A percentile compares a stretch with the other conserved stretches of the same genome.
Evolutionary conservation across 2,329 filamentous ascomycete genomes (phyloP).

Genomic region (Trichophyton verrucosum): DNA sequence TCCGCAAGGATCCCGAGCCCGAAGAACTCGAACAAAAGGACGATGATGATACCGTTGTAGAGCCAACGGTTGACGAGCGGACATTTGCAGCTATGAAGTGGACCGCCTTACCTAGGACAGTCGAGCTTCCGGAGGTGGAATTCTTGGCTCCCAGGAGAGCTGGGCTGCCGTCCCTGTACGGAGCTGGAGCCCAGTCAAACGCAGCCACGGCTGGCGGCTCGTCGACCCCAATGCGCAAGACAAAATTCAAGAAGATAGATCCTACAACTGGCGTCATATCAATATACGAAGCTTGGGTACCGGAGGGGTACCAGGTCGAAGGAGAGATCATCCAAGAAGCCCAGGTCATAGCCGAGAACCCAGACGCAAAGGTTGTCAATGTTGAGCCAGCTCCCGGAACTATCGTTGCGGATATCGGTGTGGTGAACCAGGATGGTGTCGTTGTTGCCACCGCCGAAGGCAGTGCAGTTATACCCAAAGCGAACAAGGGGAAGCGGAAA

Average conservation of each 20-base stretch:
- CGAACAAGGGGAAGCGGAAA: conserved; percentile 63
- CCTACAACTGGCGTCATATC: conserved; percentile 65
- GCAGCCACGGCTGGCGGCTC: conserved; percentile 21
- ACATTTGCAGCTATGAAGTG: conserved; percentile 48
- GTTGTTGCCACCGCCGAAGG: conserved; percentile 41
- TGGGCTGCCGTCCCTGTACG: conserved; percentile 44
- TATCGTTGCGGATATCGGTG: conserved; percentile 46
- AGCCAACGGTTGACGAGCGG: conserved; percentile 25
- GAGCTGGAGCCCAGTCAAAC: conserved; percentile 16
- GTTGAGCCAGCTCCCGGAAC: conserved; percentile 43
- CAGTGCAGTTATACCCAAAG: conserved; percentile 35
- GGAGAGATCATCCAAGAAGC: conserved; percentile 60
- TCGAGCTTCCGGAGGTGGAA: conserved; percentile 48
- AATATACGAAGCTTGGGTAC: conserved; percentile 70
- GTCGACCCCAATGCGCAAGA: conserved; percentile 53
- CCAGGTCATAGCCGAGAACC: conserved; percentile 34
- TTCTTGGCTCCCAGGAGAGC: conserved; percentile 51
- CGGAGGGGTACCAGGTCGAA: conserved; percentile 65
- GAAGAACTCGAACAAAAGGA: conserved; percentile 28
- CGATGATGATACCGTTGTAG: conserved; percentile 21
- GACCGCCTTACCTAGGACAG: conserved; percentile 43
- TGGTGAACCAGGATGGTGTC: conserved; percentile 50
- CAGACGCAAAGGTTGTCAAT: conserved; percentile 23
- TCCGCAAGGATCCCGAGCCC: conserved; percentile 29
- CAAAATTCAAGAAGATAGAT: conserved; percentile 67